Evolutionary conservation across 371 early-diverging fungal species (phyloP).

Genomic region (Paraphysoderma sedebokerense): DNA sequence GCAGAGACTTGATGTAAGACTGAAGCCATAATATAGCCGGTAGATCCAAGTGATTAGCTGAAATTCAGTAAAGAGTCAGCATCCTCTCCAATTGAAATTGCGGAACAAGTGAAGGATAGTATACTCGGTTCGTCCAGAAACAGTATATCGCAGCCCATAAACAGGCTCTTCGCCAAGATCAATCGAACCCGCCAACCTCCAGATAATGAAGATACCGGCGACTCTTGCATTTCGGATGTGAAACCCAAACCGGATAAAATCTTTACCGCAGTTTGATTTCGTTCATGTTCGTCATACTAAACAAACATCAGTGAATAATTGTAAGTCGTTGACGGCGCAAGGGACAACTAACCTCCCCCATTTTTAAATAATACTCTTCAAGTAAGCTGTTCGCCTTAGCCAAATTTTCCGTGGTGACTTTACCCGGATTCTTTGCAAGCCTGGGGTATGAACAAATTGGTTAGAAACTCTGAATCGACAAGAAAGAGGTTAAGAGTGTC

Average conservation of each 20-base stretch:
- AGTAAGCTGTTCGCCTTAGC: constrained; percentile 39
- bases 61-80: background rate
- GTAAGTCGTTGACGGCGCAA: background rate
- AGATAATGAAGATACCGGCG: constrained; percentile 29
- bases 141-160: constrained; percentile 54
- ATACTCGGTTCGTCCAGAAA: constrained; percentile 72
- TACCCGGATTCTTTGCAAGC: too few species aligned
- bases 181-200: constrained; percentile 86
- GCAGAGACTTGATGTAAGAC: constrained; percentile 33
- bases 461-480: too few species aligned
- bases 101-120: background rate
- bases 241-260: constrained; percentile 44
- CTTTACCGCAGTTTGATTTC: constrained; percentile 20
- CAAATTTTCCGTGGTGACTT: too few species aligned
- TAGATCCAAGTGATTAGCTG: constrained; percentile 58
- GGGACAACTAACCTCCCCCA: constrained; percentile 8
- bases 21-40: constrained; percentile 65
- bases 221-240: constrained; percentile 15
- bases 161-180: constrained; percentile 63
- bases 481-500: constrained; percentile 5
- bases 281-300: constrained; percentile 4
- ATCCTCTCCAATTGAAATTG: too few species aligned
- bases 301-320: background rate
- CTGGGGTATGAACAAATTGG: too few species aligned
- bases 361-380: constrained; percentile 25